phyloP scores from a whole-genome alignment of 1,284 basidiomycete species.

The Ceratobasidium sp. region DNA sequence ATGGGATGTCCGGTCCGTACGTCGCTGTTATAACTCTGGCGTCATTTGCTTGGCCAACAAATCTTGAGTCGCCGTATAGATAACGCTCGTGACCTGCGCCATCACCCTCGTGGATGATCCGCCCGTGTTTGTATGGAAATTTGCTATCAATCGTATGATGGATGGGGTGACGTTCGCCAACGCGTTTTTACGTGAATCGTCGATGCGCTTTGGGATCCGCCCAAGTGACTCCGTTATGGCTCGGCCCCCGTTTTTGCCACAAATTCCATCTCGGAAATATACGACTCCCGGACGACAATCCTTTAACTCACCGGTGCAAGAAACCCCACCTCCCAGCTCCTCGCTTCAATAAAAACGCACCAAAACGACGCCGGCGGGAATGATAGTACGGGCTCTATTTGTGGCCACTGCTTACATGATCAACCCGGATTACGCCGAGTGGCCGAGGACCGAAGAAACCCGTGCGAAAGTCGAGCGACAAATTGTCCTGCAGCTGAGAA shows the following conservation, averaged over 20 bases:
- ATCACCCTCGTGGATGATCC: neutral
- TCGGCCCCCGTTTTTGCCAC: no score
- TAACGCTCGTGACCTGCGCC: neutral
- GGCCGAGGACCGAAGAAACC: conserved; percentile 12
- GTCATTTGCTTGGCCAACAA: no score
- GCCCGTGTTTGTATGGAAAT: conserved; percentile 16
- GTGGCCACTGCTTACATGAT: conserved; percentile 1
- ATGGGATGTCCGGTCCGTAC: neutral
- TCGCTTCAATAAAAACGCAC: neutral
- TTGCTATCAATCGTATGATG: no score
- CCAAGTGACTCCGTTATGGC: no score
- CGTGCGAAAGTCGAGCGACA: conserved; percentile 32
- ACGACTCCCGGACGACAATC: neutral
- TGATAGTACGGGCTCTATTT: conserved; percentile 22
- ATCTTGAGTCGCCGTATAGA: no score
- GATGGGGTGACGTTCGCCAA: no score
- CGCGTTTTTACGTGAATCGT: no score
- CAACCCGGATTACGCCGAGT: neutral
- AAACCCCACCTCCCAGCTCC: conserved; percentile 4
- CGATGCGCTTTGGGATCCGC: no score
- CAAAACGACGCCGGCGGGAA: neutral
- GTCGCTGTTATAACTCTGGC: neutral
- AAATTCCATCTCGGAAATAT: no score
- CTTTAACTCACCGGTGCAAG: neutral
- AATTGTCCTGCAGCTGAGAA: conserved; percentile 17